Conservation (phyloP, 345 rosid genomes). For the Eucalyptus regnans region DNA sequence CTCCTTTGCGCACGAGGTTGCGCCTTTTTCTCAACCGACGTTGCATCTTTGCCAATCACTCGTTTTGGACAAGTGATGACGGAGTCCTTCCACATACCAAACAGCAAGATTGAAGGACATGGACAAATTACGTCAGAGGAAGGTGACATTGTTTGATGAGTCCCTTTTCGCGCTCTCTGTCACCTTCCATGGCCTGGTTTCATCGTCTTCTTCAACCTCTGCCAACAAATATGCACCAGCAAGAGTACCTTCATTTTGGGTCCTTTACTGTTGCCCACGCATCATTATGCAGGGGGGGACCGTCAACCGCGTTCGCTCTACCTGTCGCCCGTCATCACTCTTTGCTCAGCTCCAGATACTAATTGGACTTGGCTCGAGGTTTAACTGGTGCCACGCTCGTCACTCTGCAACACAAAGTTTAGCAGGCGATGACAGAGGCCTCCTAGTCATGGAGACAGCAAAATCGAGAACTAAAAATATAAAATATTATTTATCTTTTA, state of each 20-base stretch:
- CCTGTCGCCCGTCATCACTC: not conserved
- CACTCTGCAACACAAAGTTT: not conserved
- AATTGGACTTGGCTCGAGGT: not conserved
- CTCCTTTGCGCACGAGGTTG: not conserved
- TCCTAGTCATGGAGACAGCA: not conserved
- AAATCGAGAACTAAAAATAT: not conserved
- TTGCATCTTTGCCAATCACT: not conserved
- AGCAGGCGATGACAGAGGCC: not conserved
- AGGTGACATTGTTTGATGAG: not conserved
- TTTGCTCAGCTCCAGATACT: not conserved
- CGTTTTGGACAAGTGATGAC: not conserved
- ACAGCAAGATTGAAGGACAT: not conserved
- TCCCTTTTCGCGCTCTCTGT: not conserved
- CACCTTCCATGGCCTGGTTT: not conserved
- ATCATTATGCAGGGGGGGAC: not conserved
- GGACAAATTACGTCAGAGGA: not conserved
- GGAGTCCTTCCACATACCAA: not conserved
- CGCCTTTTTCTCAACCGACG: not conserved
- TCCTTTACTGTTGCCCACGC: not conserved
- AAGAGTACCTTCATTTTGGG: not conserved
- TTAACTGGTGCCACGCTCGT: not conserved
- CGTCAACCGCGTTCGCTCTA: not conserved
- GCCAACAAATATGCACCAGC: not conserved
- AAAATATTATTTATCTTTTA: fast-evolving
- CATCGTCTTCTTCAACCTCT: not conserved